phyloP scores from a whole-genome alignment of 192 early-diverging fungal genomes.

The Coemansia sp. region DNA sequence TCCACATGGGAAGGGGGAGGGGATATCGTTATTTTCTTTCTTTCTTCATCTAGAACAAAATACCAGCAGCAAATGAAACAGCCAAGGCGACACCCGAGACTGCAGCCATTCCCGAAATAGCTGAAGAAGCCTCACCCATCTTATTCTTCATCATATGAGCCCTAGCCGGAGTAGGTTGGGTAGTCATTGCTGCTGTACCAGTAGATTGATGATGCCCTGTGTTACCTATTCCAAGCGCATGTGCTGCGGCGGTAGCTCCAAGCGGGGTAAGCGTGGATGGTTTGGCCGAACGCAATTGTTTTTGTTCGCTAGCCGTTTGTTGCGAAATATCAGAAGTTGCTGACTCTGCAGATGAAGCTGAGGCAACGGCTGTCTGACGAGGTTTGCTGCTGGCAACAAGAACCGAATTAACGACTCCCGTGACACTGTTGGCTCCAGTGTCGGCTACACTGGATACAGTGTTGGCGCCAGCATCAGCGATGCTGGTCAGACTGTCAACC shows the following conservation, averaged over 20 bases:
- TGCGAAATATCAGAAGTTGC: background rate
- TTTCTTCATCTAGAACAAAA: conserved; percentile 15
- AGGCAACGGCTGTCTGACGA: background rate
- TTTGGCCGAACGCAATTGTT: background rate
- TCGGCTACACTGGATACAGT: background rate
- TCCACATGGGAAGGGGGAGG: no score
- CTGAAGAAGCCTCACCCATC: conserved; percentile 14
- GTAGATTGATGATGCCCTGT: background rate
- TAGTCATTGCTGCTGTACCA: background rate
- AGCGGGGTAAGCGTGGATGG: background rate
- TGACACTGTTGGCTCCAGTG: background rate
- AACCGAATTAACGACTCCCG: background rate
- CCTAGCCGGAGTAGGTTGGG: background rate
- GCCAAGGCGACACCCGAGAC: conserved; percentile 14
- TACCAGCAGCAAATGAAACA: conserved; percentile 18
- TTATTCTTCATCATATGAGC: conserved; percentile 41
- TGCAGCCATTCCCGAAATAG: background rate
- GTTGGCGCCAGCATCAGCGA: background rate
- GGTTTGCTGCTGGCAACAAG: background rate
- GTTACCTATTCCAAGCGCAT: background rate
- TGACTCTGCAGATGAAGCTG: background rate
- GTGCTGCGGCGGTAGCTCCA: background rate
- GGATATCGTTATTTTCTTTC: no score
- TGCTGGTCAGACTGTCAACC: background rate
- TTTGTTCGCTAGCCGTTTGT: background rate